A percentile compares a stretch with the other conserved stretches of the same genome.
Evolutionary conservation across 1,284 basidiomycete species (phyloP).

Genomic region (Ceratobasidium sp.): DNA sequence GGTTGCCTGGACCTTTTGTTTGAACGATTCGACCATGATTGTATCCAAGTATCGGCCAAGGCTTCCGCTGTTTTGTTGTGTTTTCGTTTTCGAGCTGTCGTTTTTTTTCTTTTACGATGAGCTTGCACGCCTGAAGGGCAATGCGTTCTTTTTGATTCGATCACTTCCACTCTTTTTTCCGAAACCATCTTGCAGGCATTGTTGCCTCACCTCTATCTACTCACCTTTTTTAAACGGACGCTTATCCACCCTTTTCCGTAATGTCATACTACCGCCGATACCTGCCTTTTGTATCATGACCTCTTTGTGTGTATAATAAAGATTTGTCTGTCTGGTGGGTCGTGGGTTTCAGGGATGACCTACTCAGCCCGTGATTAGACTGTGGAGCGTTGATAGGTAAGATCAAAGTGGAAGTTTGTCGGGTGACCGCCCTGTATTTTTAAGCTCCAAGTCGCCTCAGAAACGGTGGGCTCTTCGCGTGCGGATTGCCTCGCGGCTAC

Average conservation of each 20-base stretch:
- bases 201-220: not conserved
- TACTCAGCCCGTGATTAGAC: too few relatives aligned
- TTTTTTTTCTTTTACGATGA: not conserved
- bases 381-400: too few relatives aligned
- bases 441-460: too few relatives aligned
- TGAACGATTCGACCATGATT: conserved; percentile 2
- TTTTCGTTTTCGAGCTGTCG: conserved; percentile 9
- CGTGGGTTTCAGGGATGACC: not conserved
- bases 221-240: not conserved
- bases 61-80: conserved; percentile 6
- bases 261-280: conserved; percentile 21
- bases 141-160: conserved; percentile 30
- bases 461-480: too few relatives aligned
- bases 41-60: conserved; percentile 36
- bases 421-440: too few relatives aligned
- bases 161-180: conserved; percentile 23
- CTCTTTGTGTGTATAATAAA: conserved; percentile 16
- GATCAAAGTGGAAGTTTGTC: too few relatives aligned
- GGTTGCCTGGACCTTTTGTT: conserved; percentile 1
- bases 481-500: too few relatives aligned
- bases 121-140: conserved; percentile 35
- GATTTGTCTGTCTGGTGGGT: not conserved
- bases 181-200: not conserved
- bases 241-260: conserved; percentile 15
- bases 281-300: conserved; percentile 4